Base-by-base conservation (phyloP, 768 basidiomycete species). In the Clitopilus passeckerianus region DNA sequence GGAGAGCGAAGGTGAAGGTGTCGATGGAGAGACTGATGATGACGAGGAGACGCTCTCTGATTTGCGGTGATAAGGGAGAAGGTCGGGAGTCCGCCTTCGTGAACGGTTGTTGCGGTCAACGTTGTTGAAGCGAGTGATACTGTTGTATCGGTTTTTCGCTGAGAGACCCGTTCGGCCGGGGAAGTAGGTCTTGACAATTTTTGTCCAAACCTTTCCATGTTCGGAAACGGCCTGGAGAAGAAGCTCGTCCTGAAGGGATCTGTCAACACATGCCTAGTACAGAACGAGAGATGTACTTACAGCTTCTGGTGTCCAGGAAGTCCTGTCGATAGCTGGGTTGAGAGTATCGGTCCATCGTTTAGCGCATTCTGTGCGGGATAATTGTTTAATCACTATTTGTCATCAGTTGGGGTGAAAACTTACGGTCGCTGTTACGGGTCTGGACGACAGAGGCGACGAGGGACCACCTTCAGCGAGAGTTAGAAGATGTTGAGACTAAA, bases 291-390 rank as follows among this genome's bases (percentile, higher is more conserved):
- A 12, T 15, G 44, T 14, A 65, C 78, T 63, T 65, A 81, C 83
- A 58, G 79, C 75, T 64, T 84, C 81, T 30, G 80, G 68, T 16
- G 82, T 77, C 83, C 83, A 85, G n/a, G 79, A 79, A 7, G 81
- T 83, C 35, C 82, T 74, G 66, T 85, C 83, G 59, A 85, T 85
- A 35, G 80, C 79, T 57, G 83, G 83, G 66, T 84, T 84, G 30
- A 85, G 68, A 7, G 83, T 84, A 67, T 85, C 83, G 15, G 81
- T 81, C 83, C 83, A 85, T 12, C 83, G 80, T 64, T 84, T 85
- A 34, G 83, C 82, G 63, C 83, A 85, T 72, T 85, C 83, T 83
- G 53, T 56, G 52, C 34, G 63, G 57, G 59, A 57, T 59, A 15
- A 64, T 63, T 66, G 56, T 68, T 50, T 23, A 50, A 50, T n/a